Conservation (phyloP, 257 asterid species). For the Fraxinus excelsior region DNA sequence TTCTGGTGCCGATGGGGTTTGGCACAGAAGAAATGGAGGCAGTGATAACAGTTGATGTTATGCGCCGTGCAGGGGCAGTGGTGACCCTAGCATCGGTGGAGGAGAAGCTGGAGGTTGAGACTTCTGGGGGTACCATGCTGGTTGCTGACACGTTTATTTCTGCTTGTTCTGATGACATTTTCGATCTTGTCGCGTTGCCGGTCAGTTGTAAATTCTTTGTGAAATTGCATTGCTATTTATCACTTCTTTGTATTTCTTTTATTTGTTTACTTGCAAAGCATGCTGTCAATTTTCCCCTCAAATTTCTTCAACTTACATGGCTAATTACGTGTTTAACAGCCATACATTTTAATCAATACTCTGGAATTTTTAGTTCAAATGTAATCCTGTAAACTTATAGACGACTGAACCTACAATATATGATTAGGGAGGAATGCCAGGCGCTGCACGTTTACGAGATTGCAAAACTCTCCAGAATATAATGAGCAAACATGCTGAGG, state of each 20-base stretch:
- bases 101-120: slow-evolving; percentile 74
- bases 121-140: slow-evolving; percentile 78
- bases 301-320: slow-evolving; percentile 4
- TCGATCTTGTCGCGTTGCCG: slow-evolving; percentile 83
- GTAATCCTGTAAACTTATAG: neutral
- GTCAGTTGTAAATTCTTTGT: slow-evolving; percentile 37
- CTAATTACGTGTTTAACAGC: too few relatives aligned
- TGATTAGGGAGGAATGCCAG: slow-evolving; percentile 97
- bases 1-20: slow-evolving; percentile 85
- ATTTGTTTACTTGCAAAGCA: too few relatives aligned
- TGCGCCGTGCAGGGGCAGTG: slow-evolving; percentile 88
- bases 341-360: neutral
- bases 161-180: slow-evolving; percentile 57
- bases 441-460: slow-evolving; percentile 88
- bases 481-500: slow-evolving; percentile 80
- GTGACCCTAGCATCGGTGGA: slow-evolving; percentile 95
- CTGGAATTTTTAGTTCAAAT: neutral
- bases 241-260: neutral
- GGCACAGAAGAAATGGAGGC: slow-evolving; percentile 98
- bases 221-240: neutral
- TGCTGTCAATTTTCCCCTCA: neutral
- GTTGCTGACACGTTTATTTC: slow-evolving; percentile 75
- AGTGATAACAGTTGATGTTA: slow-evolving; percentile 69
- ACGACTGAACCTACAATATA: slow-evolving; percentile 19
- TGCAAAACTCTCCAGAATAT: slow-evolving; percentile 62